Evolutionary conservation across 805 yeast species (phyloP), one percentile per base, ranked within the genome.

Genomic region (Candida nonsorbophila): DNA sequence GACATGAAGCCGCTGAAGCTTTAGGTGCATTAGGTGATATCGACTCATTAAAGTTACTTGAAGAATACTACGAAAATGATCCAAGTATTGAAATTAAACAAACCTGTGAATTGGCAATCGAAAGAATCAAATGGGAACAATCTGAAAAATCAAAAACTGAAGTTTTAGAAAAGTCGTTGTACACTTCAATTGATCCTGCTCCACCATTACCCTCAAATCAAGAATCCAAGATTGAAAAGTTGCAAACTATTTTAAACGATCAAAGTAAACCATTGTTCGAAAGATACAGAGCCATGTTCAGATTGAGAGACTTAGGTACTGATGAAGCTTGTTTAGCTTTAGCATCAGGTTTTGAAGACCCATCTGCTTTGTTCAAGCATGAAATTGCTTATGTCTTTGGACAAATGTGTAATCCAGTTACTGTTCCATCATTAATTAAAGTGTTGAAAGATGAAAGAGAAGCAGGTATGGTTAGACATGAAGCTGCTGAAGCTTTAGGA

Each of bases 1-100:
- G 99, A 58, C 99, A 92, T 57, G 99, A 92, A 59, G 98, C 98
- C 11, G 98, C 98, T 6, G 99, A 92, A 61, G 98, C 97, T 24
- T 69, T 92, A 32, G 99, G 98, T 38, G 98, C 98, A 24, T 67
- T 92, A 29, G 95, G 95, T 27, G 95, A 87, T 55, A 56, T 60
- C 22, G 80, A 74, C 5, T 82, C 94, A 9, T 55, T 92, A 32
- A 73, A 66, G 1, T 53, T 87, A 27, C 72, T 92, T 44, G 60
- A 73, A 38, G 62, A 77, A 30, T 86, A 79, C 56, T 68, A 59
- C 44, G 56, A 64, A 37, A 72, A 79, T 28, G 97, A 94, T 51
- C 92, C 94, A 11, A 58, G 78, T 30, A 67, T 84, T 41, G 97
- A 88, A 45, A 92, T 92, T 34, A 76, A 94, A 56, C 96, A 94